Base-by-base conservation (phyloP, 805 yeast species). In the Cyberlindnera misumaiensis region DNA sequence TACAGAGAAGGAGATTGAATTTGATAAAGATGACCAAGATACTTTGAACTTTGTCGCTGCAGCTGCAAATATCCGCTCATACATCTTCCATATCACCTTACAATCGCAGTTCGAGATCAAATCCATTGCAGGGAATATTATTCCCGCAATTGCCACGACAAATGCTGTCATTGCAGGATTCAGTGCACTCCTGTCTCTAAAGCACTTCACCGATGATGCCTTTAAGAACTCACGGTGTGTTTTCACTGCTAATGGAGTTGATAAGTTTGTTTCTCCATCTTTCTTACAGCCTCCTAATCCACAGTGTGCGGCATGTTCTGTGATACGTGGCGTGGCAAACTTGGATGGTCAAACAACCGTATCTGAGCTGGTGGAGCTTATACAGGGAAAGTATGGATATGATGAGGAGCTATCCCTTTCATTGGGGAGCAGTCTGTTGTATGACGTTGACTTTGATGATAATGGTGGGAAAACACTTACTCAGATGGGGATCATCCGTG, bases 131-230 rank as follows among this genome's bases (percentile, higher is more conserved):
- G 99, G 99, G 5, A 93, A 90, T 59, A 93, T 93, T 51, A 93
- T 93, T 30, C 98, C 99, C 0, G 98, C 98, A 0, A 89, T 94
- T 49, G 97, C 98, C 5, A 93, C 98, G 2, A 90, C 97, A 4
- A 93, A 93, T 59, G 97, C 98, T 1, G 81, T 93, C 11, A 80
- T 93, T 49, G 88, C 96, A 0, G 98, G 98, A 0, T 73, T 87
- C 48, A 82, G 93, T 12, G 80, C 88, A 3, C 57, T 90, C 29
- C 76, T 81, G 28, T 83, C 95, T 0, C 62, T 88, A 34, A 73
- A 75, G 56, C 58, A 76, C 38, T 52, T 82, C 33, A 50, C 48
- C 40, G 43, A 45, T 64, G 45, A 50, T 2, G 56, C 59, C 8
- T 20, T 20, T 8, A 20, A 20, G 24, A 20, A 20, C 8, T 68